Conservation (phyloP, 2,329 filamentous ascomycete genomes). For the Penicillium sp. region DNA sequence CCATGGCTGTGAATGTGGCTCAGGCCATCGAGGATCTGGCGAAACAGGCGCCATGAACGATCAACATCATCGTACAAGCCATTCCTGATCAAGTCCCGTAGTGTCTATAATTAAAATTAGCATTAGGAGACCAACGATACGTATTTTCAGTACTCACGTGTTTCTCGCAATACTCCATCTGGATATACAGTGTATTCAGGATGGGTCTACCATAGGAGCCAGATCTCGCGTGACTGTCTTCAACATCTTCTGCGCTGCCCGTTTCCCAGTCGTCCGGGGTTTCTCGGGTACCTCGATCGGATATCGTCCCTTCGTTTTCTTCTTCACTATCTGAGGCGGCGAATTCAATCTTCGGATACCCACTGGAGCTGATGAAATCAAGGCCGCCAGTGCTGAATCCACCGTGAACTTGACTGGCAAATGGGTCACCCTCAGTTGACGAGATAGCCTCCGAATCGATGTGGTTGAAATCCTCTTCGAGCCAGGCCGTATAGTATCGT, state of each 20-base stretch:
- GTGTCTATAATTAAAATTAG: slow-evolving; percentile 51
- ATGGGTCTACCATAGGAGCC: slow-evolving; percentile 51
- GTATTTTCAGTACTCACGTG: slow-evolving; percentile 49
- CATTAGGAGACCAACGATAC: not conserved
- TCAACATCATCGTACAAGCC: slow-evolving; percentile 67
- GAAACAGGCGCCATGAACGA: slow-evolving; percentile 83
- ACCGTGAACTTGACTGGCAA: slow-evolving; percentile 24
- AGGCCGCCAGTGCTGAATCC: slow-evolving; percentile 71
- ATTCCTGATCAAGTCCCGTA: slow-evolving; percentile 78
- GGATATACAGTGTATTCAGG: slow-evolving; percentile 82
- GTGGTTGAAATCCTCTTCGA: slow-evolving; percentile 59
- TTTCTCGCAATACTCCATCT: slow-evolving; percentile 98
- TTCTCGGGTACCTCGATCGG: slow-evolving; percentile 30
- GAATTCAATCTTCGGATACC: slow-evolving; percentile 71
- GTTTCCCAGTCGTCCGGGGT: slow-evolving; percentile 22
- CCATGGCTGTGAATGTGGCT: slow-evolving; percentile 83
- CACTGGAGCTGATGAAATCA: slow-evolving; percentile 88
- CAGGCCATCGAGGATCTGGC: slow-evolving; percentile 84
- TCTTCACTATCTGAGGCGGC: slow-evolving; percentile 51
- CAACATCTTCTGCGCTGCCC: slow-evolving; percentile 28
- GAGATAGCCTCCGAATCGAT: slow-evolving; percentile 42
- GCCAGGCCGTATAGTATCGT: slow-evolving; percentile 92
- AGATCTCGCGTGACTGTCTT: slow-evolving; percentile 42
- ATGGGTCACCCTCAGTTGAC: slow-evolving; percentile 53
- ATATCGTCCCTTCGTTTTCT: slow-evolving; percentile 36